Percentiles rank a stretch among this genome's conserved stretches.
These are phyloP conservation scores for Diplotaxis tenuifolia DNA, from an alignment of 345 rosid species.

Conservation along the genomic window DNA sequence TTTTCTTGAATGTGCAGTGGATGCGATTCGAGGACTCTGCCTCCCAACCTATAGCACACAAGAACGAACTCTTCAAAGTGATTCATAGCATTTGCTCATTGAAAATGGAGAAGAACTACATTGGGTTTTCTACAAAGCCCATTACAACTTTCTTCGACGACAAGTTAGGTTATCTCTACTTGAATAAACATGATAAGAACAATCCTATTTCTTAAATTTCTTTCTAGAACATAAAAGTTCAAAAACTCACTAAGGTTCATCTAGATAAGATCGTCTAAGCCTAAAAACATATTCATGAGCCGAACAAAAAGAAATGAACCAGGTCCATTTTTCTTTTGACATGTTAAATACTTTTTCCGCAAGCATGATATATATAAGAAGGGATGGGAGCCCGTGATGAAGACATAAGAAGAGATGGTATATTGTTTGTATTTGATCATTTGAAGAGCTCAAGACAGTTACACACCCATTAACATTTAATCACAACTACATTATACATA, in stretches of 20 bases:
- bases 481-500: neutral
- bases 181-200: slow-evolving; percentile 43
- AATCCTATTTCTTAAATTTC: slow-evolving; percentile 16
- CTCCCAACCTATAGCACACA: slow-evolving; percentile 56
- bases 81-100: slow-evolving; percentile 47
- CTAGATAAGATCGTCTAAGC: neutral
- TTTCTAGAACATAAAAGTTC: neutral
- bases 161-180: slow-evolving; percentile 44
- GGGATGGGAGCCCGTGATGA: neutral
- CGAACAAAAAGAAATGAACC: neutral
- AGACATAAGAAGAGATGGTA: neutral
- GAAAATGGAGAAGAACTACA: slow-evolving; percentile 46
- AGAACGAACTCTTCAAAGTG: slow-evolving; percentile 48
- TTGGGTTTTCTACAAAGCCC: slow-evolving; percentile 49
- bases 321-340: neutral
- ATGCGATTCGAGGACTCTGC: slow-evolving; percentile 73
- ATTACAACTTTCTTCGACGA: slow-evolving; percentile 33
- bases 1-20: slow-evolving; percentile 49
- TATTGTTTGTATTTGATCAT: neutral
- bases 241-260: neutral
- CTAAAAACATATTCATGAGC: neutral
- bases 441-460: slow-evolving; percentile 2
- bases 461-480: neutral
- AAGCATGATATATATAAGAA: neutral
- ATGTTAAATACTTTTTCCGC: slow-evolving; percentile 9